Evolutionary conservation across 2,329 filamentous ascomycete genomes (phyloP).

Genomic region (Lasiodiplodia sp.): DNA sequence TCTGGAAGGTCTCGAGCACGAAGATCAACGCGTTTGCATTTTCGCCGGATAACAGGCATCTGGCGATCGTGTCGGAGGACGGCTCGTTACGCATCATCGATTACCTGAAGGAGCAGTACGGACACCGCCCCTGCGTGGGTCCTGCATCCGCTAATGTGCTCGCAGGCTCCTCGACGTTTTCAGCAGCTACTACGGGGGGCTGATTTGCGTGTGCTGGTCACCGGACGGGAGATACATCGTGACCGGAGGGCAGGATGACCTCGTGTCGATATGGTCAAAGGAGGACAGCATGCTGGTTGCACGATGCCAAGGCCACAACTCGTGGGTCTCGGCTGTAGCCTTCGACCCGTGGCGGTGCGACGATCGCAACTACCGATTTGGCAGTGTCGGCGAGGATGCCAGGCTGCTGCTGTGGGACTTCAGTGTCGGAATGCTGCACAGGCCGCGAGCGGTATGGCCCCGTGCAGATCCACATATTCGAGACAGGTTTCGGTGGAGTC

Average conservation of each 20-base stretch:
- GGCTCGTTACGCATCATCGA: conserved; percentile 89
- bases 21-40: conserved; percentile 91
- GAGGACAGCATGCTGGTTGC: conserved; percentile 85
- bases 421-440: conserved; percentile 92
- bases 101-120: conserved; percentile 86
- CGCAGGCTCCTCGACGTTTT: conserved; percentile 82
- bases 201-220: conserved; percentile 96
- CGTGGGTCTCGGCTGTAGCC: conserved; percentile 90
- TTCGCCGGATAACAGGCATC: conserved; percentile 84
- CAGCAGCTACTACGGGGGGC: conserved; percentile 89
- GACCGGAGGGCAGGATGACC: conserved; percentile 93
- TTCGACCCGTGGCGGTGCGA: conserved; percentile 99
- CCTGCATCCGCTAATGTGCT: conserved; percentile 5
- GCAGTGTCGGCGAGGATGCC: conserved; percentile 94
- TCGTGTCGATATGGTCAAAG: conserved; percentile 95
- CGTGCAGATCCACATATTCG: conserved; percentile 19
- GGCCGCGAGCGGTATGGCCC: conserved; percentile 78
- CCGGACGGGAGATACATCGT: conserved; percentile 96
- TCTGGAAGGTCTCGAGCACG: conserved; percentile 92
- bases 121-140: conserved; percentile 14
- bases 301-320: conserved; percentile 92
- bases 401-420: conserved; percentile 95
- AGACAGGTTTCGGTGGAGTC: conserved; percentile 16
- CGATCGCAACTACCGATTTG: conserved; percentile 92
- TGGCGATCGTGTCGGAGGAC: conserved; percentile 92